Evolutionary conservation across 179 eudicot species (phyloP).

Genomic region (Beta macrorhiza): DNA sequence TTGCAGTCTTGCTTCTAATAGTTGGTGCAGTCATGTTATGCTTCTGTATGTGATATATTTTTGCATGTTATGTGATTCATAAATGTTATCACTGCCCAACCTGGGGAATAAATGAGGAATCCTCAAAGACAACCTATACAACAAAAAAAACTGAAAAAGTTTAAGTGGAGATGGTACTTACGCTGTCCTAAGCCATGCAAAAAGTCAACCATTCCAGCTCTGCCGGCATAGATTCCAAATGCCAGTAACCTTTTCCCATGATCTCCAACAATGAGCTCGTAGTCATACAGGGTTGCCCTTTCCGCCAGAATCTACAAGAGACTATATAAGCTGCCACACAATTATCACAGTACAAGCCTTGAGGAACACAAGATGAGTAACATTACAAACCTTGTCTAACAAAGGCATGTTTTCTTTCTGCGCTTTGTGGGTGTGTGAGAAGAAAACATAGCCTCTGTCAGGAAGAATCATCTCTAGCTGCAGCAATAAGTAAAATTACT

Average conservation of each 20-base stretch:
- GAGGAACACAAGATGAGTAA: not conserved
- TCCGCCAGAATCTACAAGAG: slow-evolving; percentile 62
- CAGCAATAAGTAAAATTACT: slow-evolving; percentile 22
- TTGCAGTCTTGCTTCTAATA: not conserved
- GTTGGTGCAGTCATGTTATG: not conserved
- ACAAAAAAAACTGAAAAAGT: not conserved
- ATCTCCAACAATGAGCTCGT: slow-evolving; percentile 92
- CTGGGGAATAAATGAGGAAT: not conserved
- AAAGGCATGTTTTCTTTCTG: slow-evolving; percentile 94
- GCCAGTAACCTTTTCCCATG: slow-evolving; percentile 80
- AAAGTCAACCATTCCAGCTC: slow-evolving; percentile 94
- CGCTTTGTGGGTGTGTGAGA: slow-evolving; percentile 98
- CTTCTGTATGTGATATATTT: not conserved
- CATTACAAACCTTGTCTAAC: slow-evolving; percentile 67
- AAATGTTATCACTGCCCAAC: not conserved
- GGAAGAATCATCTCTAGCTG: slow-evolving; percentile 98
- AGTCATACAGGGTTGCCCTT: slow-evolving; percentile 80
- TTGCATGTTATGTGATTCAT: not conserved
- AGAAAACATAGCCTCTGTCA: slow-evolving; percentile 86
- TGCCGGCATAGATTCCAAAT: slow-evolving; percentile 90
- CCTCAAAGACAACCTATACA: not conserved
- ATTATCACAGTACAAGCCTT: not conserved
- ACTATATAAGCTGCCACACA: slow-evolving; percentile 14
- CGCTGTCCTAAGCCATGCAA: slow-evolving; percentile 81
- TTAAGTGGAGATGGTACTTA: slow-evolving; percentile 37